Base-by-base conservation (phyloP, 768 basidiomycete species). In the Psilocybe cyanescens region DNA sequence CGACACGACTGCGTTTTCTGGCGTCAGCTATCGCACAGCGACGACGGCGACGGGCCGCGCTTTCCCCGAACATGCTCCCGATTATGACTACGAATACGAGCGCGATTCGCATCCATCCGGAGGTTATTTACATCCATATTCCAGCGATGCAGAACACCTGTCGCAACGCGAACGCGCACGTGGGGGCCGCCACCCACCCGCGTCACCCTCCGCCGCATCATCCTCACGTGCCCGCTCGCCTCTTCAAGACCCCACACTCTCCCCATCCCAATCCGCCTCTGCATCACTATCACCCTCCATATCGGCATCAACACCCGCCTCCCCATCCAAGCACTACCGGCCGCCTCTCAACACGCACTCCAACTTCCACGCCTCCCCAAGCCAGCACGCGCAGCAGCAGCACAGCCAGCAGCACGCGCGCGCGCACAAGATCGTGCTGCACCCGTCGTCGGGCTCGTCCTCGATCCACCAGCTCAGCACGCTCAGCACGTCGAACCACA, bases 401-500 rank as follows among this genome's bases (percentile, higher is more conserved):
- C 45, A 31, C 8, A 11, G 12, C 47, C 60, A 33, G 14, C 60
- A 55, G 24, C 82, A 82, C 30, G 71, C 81, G 46, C 82, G 35
- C 19, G 45, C 62, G 12, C 57, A 54, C 45, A 84, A 84, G 62
- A 88, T 90, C 65, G 72, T 87, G 16, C 82, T 92, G 53, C 84
- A 86, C 12, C 89, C 90, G 0, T 76, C 83, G 0, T 72, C 83
- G n/a, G 77, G 86, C 76, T 89, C 87, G 75, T 88, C 89, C 64
- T 87, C 89, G 4, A 81, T 97, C 19, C 92, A 91, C 58, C 93
- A 97, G 64, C 79, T 99, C 8, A 90, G 93, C 16, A 92, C 91
- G 3, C 85, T 99, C 49, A 89, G 87, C 17, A 83, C 89, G 66
- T 95, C 94, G 1, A 94, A 97, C 69, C 97, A 97, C 70, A 99